Percentiles rank a stretch among this genome's conserved stretches.
Conservation (phyloP, 202 grass and related monocot genomes). For the Panicum hallii region DNA sequence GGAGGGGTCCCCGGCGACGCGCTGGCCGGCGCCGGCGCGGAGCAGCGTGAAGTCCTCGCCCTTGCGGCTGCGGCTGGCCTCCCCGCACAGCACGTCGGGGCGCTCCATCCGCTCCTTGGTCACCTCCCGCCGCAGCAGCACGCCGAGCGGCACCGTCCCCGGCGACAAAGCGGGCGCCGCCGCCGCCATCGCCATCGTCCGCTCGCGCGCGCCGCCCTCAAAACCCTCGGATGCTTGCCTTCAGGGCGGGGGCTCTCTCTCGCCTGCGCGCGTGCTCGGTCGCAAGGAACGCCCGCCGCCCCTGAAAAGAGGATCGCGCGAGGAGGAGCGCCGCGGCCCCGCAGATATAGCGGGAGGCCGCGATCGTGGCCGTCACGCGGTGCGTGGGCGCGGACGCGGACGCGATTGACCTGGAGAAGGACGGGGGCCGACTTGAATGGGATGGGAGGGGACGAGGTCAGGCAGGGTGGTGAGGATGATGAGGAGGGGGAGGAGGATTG, state of each 20-base stretch:
- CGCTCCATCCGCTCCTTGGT: constrained; percentile 91
- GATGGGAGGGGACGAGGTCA: not conserved
- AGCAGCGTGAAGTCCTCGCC: constrained; percentile 94
- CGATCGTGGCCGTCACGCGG: constrained; percentile 58
- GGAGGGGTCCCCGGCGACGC: constrained; percentile 72
- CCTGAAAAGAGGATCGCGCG: not conserved
- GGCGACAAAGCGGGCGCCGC: not conserved
- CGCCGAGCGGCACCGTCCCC: constrained; percentile 69
- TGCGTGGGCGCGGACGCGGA: constrained; percentile 5
- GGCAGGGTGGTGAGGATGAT: no score
- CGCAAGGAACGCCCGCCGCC: not conserved
- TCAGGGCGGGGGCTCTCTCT: not conserved
- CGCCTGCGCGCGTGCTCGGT: not conserved
- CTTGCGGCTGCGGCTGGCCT: constrained; percentile 82
- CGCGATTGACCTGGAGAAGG: constrained; percentile 28
- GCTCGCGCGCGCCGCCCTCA: not conserved
- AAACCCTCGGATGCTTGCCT: constrained; percentile 12
- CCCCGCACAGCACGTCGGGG: constrained; percentile 80
- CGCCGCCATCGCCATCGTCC: constrained; percentile 31
- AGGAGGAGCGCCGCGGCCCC: not conserved
- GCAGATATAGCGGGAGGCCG: not conserved
- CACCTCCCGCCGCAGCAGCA: constrained; percentile 88
- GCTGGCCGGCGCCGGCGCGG: constrained; percentile 56
- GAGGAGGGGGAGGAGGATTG: not conserved
- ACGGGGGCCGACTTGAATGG: not conserved